Percentiles rank a stretch among this genome's conserved stretches.
phyloP scores from a whole-genome alignment of 202 grass and related monocot genomes.

The Elaeis oleifera region DNA sequence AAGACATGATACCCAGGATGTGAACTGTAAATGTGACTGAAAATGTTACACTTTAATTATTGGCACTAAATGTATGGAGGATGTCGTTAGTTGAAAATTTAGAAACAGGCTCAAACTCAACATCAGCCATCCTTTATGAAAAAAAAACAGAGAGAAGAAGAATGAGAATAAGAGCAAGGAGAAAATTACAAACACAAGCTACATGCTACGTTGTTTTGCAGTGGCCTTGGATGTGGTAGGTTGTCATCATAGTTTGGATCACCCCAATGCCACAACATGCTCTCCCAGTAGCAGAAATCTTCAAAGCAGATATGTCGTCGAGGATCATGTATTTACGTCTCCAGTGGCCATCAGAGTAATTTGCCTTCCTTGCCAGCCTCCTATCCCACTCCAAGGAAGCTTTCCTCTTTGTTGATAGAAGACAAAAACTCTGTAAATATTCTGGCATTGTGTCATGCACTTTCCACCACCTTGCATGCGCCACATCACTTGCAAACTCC shows the following conservation, averaged over 20 bases:
- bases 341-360: conserved; percentile 62
- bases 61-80: too few relatives aligned
- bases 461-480: conserved; percentile 33
- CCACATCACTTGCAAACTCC: conserved; percentile 39
- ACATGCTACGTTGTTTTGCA: not conserved
- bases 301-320: conserved; percentile 41
- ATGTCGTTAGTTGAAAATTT: too few relatives aligned
- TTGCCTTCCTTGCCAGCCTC: conserved; percentile 33
- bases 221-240: not conserved
- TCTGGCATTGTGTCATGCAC: conserved; percentile 32
- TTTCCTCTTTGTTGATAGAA: conserved; percentile 30
- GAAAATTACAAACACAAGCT: too few relatives aligned
- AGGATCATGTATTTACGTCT: conserved; percentile 33
- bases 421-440: conserved; percentile 39
- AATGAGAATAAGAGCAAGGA: too few relatives aligned
- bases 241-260: conserved; percentile 3
- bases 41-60: too few relatives aligned
- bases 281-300: conserved; percentile 38
- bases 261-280: conserved; percentile 25
- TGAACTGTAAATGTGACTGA: too few relatives aligned
- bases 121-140: too few relatives aligned
- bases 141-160: too few relatives aligned
- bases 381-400: conserved; percentile 43
- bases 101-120: too few relatives aligned
- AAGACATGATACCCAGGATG: too few relatives aligned